Base-by-base conservation (phyloP, 2,329 filamentous ascomycete genomes). In the Penicillium sp. region DNA sequence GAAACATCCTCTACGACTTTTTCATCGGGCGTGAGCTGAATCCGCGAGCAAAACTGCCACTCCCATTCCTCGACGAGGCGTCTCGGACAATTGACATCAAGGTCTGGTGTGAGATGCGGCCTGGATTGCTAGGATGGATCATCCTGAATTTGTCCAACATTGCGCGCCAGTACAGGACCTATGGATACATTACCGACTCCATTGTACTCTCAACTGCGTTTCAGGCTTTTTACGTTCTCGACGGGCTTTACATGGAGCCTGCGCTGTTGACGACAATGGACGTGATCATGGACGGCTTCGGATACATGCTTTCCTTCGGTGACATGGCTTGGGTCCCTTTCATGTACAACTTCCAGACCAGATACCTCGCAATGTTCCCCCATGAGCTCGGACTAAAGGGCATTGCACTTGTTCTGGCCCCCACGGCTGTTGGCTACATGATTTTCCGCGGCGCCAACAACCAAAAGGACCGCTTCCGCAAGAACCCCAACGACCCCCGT, bases 1-100 rank as follows among this genome's bases (percentile, higher is more conserved):
- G 93, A 61, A 97, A 96, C 77, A 81, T 92, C 66, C 79, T 97
- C 44, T 97, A 98, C 76, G 94, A 98, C 78, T 98, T 92, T 88
- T 98, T 93, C 80, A 97, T 98, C 67, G 94, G 94, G 21, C 91
- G 94, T 30, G 94, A 98, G 78, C 88, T 98, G 64, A 98, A 98
- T 79, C 94, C 94, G 3, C 91, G 93, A 53, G 78, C 96, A 63
- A 87, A 67, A 21, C 65, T 82, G 29, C 78, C 84, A 0, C 80
- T 97, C 26, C 93, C 93, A 2, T 76, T 96, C 53, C 84, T 97
- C 66, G 92, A 92, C 62, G 78, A 81, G 52, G 69, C 73, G 21
- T 73, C 76, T 19, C 74, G 75, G 13, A 90, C 92, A 69, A 84
- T 97, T 54, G 94, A 98, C 73, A 90, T 98, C 78, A 97, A 97